Conservation (phyloP, 2,329 filamentous ascomycete genomes). For the Fonsecaea erecta region DNA sequence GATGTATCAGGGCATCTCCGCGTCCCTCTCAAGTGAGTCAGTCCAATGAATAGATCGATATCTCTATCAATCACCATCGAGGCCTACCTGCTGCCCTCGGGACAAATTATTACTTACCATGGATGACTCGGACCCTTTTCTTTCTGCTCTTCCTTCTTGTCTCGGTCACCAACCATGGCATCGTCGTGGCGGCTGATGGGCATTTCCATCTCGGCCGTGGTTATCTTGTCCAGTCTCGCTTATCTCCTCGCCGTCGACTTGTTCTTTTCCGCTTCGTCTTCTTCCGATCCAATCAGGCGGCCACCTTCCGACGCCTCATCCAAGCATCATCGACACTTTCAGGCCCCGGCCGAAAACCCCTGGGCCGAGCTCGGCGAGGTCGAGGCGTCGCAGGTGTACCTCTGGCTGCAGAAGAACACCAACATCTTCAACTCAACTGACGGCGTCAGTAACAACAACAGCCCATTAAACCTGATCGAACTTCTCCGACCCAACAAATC, state of each 20-base stretch:
- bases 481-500: slow-evolving; percentile 57
- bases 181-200: slow-evolving; percentile 18
- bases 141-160: not conserved
- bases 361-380: slow-evolving; percentile 26
- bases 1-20: slow-evolving; percentile 16
- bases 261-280: not conserved
- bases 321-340: slow-evolving; percentile 22
- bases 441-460: slow-evolving; percentile 42
- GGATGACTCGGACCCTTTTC: too few species aligned
- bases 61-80: not conserved
- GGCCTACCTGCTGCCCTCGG: too few species aligned
- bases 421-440: slow-evolving; percentile 10
- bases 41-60: not conserved
- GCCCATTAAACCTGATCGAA: slow-evolving; percentile 55
- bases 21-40: too few species aligned
- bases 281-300: slow-evolving; percentile 4
- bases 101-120: too few species aligned
- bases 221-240: slow-evolving; percentile 27
- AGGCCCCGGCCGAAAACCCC: slow-evolving; percentile 26
- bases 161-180: slow-evolving; percentile 10
- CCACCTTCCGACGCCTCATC: not conserved
- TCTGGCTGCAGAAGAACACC: slow-evolving; percentile 18
- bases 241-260: slow-evolving; percentile 27
- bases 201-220: slow-evolving; percentile 16
- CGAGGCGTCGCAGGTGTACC: slow-evolving; percentile 27